These are phyloP conservation scores for Aspergillus affinis DNA, from an alignment of 495 filamentous ascomycete genomes.

Conservation along the genomic window DNA sequence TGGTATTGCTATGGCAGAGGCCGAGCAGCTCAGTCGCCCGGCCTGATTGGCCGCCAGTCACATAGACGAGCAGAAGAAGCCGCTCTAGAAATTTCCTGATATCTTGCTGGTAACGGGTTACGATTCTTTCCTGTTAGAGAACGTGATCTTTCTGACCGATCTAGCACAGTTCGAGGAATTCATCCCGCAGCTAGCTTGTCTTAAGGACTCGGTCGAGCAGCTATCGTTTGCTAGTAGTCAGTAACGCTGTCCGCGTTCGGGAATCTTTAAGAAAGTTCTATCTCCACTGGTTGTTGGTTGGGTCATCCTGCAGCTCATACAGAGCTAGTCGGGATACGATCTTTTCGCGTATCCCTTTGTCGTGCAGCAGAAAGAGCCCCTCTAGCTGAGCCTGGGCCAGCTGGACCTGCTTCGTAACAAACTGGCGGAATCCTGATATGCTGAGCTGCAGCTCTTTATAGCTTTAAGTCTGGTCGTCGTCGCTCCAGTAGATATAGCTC, in stretches of 20 bases:
- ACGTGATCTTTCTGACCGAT: background rate
- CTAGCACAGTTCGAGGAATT: too few relatives aligned
- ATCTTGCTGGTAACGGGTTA: too few relatives aligned
- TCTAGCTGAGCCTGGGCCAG: constrained; percentile 8
- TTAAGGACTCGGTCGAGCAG: background rate
- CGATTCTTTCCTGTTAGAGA: too few relatives aligned
- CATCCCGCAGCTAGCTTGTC: background rate
- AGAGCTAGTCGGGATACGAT: background rate
- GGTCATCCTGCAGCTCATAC: background rate
- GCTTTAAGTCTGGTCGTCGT: constrained; percentile 9
- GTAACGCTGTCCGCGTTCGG: background rate
- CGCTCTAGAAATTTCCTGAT: background rate
- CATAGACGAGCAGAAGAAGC: constrained; percentile 1
- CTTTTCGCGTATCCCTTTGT: background rate
- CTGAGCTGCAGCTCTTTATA: constrained; percentile 10
- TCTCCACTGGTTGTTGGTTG: background rate
- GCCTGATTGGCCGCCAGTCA: background rate
- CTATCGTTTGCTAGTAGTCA: background rate
- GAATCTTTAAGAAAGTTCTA: constrained; percentile 1
- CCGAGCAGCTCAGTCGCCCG: constrained; percentile 3
- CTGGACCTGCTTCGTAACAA: too few relatives aligned
- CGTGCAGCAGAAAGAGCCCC: constrained; percentile 1
- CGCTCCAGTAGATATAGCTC: constrained; percentile 13
- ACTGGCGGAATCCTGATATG: constrained; percentile 6
- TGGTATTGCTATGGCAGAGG: background rate